Percentiles rank a stretch among this genome's conserved stretches.
Conservation (phyloP, 495 filamentous ascomycete species). For the Penicillium paradoxum region DNA sequence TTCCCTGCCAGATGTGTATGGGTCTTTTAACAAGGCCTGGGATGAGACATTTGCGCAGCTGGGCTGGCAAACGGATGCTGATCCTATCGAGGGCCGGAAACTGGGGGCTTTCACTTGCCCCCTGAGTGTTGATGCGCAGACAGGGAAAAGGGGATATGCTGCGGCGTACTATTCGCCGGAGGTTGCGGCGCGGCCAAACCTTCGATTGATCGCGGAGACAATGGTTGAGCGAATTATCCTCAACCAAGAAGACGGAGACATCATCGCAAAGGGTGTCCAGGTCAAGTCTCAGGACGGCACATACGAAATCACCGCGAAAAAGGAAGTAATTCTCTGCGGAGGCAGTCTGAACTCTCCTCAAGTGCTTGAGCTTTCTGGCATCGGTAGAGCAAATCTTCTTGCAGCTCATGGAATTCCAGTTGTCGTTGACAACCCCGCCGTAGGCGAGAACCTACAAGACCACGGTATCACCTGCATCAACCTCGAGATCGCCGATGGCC, state of each 20-base stretch:
- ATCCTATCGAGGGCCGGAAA: slow-evolving; percentile 19
- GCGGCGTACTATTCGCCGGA: slow-evolving; percentile 20
- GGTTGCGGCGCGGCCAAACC: slow-evolving; percentile 38
- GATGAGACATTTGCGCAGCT: slow-evolving; percentile 19
- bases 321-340: slow-evolving; percentile 51
- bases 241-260: slow-evolving; percentile 10
- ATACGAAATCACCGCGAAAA: slow-evolving; percentile 41
- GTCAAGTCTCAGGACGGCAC: slow-evolving; percentile 25
- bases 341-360: slow-evolving; percentile 52
- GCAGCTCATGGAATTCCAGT: slow-evolving; percentile 28
- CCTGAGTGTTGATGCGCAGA: slow-evolving; percentile 13
- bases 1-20: slow-evolving; percentile 20
- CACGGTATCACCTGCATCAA: slow-evolving; percentile 26
- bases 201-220: slow-evolving; percentile 42
- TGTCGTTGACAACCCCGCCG: slow-evolving; percentile 32
- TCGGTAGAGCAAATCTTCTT: slow-evolving; percentile 38
- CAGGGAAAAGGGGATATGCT: slow-evolving; percentile 38
- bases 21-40: slow-evolving; percentile 24
- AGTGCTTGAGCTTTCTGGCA: slow-evolving; percentile 55
- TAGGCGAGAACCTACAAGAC: slow-evolving; percentile 46
- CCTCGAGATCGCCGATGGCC: slow-evolving; percentile 38
- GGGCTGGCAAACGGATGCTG: slow-evolving; percentile 20
- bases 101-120: slow-evolving; percentile 20
- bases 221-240: slow-evolving; percentile 41
- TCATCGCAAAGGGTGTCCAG: slow-evolving; percentile 31